phyloP scores from a whole-genome alignment of 306 rosid species.

The Cucurbita moschata region DNA sequence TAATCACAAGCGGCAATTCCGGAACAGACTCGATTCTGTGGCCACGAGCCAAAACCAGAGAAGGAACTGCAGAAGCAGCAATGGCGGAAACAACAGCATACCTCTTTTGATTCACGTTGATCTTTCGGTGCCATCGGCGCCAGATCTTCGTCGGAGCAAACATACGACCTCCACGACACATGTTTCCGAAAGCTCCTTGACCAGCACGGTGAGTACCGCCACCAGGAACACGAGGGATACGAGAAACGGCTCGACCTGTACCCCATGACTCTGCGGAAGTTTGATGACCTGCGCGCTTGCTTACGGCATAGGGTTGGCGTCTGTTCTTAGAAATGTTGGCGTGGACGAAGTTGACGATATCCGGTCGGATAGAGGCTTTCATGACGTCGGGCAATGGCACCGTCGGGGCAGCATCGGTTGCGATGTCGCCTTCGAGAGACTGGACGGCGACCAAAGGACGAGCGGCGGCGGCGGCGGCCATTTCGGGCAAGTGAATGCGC shows the following conservation, averaged over 20 bases:
- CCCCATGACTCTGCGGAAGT: constrained; percentile 95
- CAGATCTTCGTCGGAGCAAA: constrained; percentile 92
- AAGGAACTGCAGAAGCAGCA: constrained; percentile 66
- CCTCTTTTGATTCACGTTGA: constrained; percentile 68
- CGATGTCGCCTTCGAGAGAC: constrained; percentile 57
- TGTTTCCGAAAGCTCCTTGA: constrained; percentile 80
- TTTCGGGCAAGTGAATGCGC: not conserved
- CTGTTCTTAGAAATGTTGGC: constrained; percentile 51
- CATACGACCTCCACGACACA: constrained; percentile 94
- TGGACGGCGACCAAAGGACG: constrained; percentile 76
- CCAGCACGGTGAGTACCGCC: constrained; percentile 95
- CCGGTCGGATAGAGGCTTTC: constrained; percentile 63
- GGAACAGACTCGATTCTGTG: constrained; percentile 63
- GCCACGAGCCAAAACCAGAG: constrained; percentile 60
- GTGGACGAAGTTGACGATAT: constrained; percentile 58
- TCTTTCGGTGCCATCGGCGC: constrained; percentile 85
- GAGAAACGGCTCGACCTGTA: constrained; percentile 80
- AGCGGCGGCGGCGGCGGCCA: constrained; percentile 74
- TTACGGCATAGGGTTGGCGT: constrained; percentile 72
- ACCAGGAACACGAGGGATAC: constrained; percentile 84
- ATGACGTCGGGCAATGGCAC: constrained; percentile 56
- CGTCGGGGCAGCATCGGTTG: constrained; percentile 32
- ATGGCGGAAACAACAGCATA: constrained; percentile 81
- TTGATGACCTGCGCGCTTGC: constrained; percentile 68
- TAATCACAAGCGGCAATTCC: constrained; percentile 55